phyloP scores from a whole-genome alignment of 2,329 filamentous ascomycete genomes.

The Berkeleyomyces basicola region DNA sequence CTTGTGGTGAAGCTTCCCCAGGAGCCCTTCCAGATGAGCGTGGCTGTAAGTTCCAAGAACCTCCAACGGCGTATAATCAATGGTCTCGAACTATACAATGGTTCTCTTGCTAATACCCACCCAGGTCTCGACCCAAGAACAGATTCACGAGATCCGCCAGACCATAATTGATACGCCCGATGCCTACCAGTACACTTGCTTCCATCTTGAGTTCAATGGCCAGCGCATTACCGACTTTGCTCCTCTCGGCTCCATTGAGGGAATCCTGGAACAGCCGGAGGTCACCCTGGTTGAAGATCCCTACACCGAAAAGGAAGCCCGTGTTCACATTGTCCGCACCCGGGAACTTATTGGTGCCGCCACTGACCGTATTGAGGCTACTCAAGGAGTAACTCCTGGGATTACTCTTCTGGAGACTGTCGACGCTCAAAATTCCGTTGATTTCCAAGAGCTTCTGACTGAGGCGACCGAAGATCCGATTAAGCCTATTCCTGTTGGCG shows the following conservation, averaged over 20 bases:
- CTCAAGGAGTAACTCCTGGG: conserved; percentile 74
- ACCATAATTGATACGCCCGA: conserved; percentile 85
- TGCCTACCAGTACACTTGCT: conserved; percentile 95
- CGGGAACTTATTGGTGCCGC: conserved; percentile 87
- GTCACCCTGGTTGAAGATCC: conserved; percentile 78
- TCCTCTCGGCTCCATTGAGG: conserved; percentile 75
- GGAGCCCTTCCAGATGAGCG: conserved; percentile 4
- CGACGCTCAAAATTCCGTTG: conserved; percentile 25
- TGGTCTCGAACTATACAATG: too few relatives aligned
- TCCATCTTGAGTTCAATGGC: conserved; percentile 85
- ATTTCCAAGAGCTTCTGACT: conserved; percentile 14
- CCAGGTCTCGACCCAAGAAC: conserved; percentile 81
- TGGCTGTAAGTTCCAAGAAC: conserved; percentile 6
- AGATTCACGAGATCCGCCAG: conserved; percentile 92
- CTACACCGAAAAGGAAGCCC: conserved; percentile 95
- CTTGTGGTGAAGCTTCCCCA: conserved; percentile 12
- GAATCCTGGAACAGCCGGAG: conserved; percentile 59
- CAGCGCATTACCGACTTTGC: conserved; percentile 89
- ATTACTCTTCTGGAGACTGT: conserved; percentile 76
- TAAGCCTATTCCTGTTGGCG: conserved; percentile 28
- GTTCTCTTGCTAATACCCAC: neutral
- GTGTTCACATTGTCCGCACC: conserved; percentile 82
- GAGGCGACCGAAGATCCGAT: neutral
- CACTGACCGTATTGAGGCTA: conserved; percentile 69
- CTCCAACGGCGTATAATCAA: too few relatives aligned